Percentiles rank a stretch among this genome's conserved stretches.
Conservation (phyloP, 768 basidiomycete species). For the Russula lepida region DNA sequence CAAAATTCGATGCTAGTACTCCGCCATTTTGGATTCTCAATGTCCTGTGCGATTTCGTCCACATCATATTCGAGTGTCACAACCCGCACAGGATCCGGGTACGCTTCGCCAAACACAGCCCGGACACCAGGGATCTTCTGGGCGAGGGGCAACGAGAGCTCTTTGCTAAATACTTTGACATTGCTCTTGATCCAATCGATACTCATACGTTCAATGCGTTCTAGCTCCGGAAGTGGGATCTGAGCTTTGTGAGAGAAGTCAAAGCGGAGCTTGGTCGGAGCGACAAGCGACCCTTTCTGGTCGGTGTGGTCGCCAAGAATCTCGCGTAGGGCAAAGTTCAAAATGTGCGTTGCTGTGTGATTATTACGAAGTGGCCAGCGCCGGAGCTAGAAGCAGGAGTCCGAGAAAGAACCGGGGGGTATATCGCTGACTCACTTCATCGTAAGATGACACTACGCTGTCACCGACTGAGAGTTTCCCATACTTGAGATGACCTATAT, state of each 20-base stretch:
- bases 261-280: constrained; percentile 91
- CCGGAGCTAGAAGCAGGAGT: constrained; percentile 48
- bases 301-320: constrained; percentile 96
- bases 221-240: constrained; percentile 66
- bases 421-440: constrained; percentile 53
- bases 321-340: constrained; percentile 90
- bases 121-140: constrained; percentile 87
- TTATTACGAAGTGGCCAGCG: constrained; percentile 96
- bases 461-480: constrained; percentile 73
- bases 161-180: constrained; percentile 82
- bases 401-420: background rate
- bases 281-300: constrained; percentile 96
- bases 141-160: constrained; percentile 68
- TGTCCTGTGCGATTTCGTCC: constrained; percentile 77
- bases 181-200: constrained; percentile 87
- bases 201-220: constrained; percentile 75
- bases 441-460: constrained; percentile 82
- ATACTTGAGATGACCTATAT: constrained; percentile 86
- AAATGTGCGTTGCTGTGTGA: constrained; percentile 97
- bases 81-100: constrained; percentile 95
- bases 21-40: constrained; percentile 87
- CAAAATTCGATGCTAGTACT: constrained; percentile 93
- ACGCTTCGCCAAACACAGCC: constrained; percentile 96
- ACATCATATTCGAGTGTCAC: constrained; percentile 85
- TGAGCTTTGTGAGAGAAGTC: constrained; percentile 96